Conservation (phyloP, 163 green algal genomes). For the Picocystis sp. region DNA sequence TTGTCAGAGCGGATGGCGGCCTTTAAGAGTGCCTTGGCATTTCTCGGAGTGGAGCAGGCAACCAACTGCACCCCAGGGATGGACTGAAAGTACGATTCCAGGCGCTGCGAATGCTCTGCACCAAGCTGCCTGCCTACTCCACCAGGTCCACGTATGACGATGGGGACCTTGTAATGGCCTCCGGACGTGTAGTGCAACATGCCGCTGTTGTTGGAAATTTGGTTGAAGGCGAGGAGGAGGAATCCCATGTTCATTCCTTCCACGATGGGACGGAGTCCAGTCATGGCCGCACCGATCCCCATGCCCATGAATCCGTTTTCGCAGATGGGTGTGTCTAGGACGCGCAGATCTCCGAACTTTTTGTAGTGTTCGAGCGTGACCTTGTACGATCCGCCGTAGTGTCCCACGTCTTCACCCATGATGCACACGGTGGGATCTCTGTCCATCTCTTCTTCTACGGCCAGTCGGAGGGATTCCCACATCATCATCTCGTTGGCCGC, state of each 20-base stretch:
- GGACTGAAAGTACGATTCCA: constrained; percentile 93
- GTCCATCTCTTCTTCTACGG: constrained; percentile 88
- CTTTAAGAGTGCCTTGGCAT: constrained; percentile 86
- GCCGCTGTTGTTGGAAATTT: constrained; percentile 96
- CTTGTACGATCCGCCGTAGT: constrained; percentile 92
- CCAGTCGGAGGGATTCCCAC: constrained; percentile 81
- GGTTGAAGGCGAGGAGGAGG: constrained; percentile 89
- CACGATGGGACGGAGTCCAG: constrained; percentile 76
- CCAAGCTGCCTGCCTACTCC: constrained; percentile 79
- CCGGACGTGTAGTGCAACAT: constrained; percentile 93
- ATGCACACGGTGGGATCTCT: constrained; percentile 67
- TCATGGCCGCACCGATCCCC: constrained; percentile 88
- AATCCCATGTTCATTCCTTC: constrained; percentile 99
- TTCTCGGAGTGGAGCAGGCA: constrained; percentile 63
- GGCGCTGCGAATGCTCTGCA: constrained; percentile 86
- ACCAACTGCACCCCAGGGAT: constrained; percentile 91
- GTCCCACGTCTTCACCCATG: constrained; percentile 88
- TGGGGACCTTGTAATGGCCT: constrained; percentile 85
- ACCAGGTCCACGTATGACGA: constrained; percentile 80
- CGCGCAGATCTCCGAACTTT: constrained; percentile 83
- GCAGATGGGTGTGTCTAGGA: constrained; percentile 92
- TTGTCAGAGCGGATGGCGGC: constrained; percentile 58
- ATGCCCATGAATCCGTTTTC: constrained; percentile 85
- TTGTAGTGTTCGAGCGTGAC: constrained; percentile 82
- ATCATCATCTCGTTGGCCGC: constrained; percentile 55